These are phyloP conservation scores for Cyberlindnera euphorbiiphila DNA, from an alignment of 805 yeast species.

Conservation along the genomic window DNA sequence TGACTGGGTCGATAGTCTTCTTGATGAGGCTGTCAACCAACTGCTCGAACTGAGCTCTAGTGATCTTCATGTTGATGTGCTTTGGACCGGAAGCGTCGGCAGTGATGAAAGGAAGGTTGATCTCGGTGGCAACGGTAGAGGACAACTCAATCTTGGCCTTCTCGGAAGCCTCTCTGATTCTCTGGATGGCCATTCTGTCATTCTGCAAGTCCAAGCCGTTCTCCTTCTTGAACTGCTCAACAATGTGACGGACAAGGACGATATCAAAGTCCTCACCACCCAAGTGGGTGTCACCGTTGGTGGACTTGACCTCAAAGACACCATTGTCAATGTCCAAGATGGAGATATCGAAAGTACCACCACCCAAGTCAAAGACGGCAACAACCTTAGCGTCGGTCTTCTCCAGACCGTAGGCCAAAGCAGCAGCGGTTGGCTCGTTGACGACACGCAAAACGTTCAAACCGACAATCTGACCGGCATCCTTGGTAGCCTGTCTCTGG, in stretches of 20 bases:
- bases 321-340: constrained; percentile 74
- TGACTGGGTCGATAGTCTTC: constrained; percentile 69
- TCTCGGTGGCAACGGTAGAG: constrained; percentile 55
- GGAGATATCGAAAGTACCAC: constrained; percentile 84
- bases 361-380: constrained; percentile 70
- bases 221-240: constrained; percentile 52
- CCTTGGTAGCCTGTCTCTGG: constrained; percentile 78
- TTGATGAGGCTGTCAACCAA: constrained; percentile 65
- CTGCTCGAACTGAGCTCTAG: constrained; percentile 66
- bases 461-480: constrained; percentile 74
- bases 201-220: constrained; percentile 32
- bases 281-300: constrained; percentile 78
- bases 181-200: constrained; percentile 54
- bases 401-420: constrained; percentile 74
- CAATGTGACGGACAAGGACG: constrained; percentile 52
- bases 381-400: constrained; percentile 37
- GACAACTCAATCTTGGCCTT: constrained; percentile 74
- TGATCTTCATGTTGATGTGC: constrained; percentile 56
- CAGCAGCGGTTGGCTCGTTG: constrained; percentile 86
- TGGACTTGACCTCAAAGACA: constrained; percentile 75
- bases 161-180: constrained; percentile 79
- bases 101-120: constrained; percentile 69
- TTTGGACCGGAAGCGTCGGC: constrained; percentile 43
- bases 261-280: constrained; percentile 87
- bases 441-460: constrained; percentile 70